Conservation (phyloP, 192 early-diverging fungal species). For the Allomyces javanicus region DNA sequence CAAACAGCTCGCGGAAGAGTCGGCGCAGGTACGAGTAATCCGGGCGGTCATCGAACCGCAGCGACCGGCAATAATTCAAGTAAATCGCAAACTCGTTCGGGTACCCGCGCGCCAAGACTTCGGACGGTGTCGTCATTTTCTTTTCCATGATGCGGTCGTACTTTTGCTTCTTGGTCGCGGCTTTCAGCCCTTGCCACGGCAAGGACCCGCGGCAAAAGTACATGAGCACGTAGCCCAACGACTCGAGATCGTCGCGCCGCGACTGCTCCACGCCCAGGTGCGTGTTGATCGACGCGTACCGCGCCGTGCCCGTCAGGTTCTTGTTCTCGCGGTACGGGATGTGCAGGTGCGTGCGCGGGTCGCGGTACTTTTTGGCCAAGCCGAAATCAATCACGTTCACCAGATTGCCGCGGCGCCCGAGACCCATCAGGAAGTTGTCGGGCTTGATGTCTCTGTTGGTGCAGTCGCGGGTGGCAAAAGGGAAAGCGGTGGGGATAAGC, state of each 20-base stretch:
- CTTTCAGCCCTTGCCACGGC: conserved; percentile 84
- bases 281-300: conserved; percentile 81
- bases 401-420: conserved; percentile 59
- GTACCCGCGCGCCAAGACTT: conserved; percentile 59
- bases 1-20: conserved; percentile 66
- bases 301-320: conserved; percentile 77
- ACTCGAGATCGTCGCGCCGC: conserved; percentile 77
- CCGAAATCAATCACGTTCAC: conserved; percentile 86
- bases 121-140: conserved; percentile 72
- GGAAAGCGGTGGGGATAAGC: neutral
- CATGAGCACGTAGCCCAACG: conserved; percentile 72
- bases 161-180: conserved; percentile 77
- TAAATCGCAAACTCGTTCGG: conserved; percentile 75
- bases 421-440: conserved; percentile 82
- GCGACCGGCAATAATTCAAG: conserved; percentile 62
- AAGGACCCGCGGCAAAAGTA: conserved; percentile 77
- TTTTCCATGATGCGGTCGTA: conserved; percentile 89
- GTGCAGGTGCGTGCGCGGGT: conserved; percentile 63
- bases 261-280: conserved; percentile 74
- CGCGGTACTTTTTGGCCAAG: conserved; percentile 69
- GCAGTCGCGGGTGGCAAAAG: neutral
- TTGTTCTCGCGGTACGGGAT: conserved; percentile 85
- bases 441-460: conserved; percentile 49
- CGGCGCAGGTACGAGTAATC: conserved; percentile 77
- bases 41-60: conserved; percentile 81